Conservation (phyloP, 495 filamentous ascomycete species). For the Evernia prunastri region DNA sequence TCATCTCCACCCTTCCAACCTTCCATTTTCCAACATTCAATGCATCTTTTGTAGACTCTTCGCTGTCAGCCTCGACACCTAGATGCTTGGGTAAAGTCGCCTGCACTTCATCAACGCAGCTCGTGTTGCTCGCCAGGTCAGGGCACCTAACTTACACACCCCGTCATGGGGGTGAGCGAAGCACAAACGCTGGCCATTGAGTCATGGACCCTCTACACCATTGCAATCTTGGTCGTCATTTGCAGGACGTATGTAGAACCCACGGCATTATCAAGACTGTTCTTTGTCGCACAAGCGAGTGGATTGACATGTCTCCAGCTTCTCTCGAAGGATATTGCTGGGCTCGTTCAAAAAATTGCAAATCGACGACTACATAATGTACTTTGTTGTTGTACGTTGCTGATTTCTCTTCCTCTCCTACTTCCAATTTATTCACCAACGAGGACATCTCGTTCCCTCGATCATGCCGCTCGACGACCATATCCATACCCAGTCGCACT, state of each 20-base stretch:
- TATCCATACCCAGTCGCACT: not conserved
- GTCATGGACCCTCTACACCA: slow-evolving; percentile 24
- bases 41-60: not conserved
- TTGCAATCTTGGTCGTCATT: slow-evolving; percentile 14
- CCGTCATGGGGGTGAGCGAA: slow-evolving; percentile 9
- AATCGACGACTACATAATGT: slow-evolving; percentile 50
- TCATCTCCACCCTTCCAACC: not conserved
- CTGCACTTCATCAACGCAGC: not conserved
- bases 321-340: slow-evolving; percentile 38
- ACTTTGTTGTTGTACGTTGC: slow-evolving; percentile 39
- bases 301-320: slow-evolving; percentile 14
- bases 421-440: not conserved
- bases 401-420: not conserved
- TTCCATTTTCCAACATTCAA: not conserved
- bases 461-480: not conserved
- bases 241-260: slow-evolving; percentile 18
- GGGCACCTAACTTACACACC: not conserved
- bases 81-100: not conserved
- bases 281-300: not conserved
- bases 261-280: not conserved
- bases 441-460: not conserved
- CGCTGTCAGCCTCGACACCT: not conserved
- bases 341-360: slow-evolving; percentile 42
- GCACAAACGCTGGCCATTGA: slow-evolving; percentile 21
- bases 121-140: not conserved